Evolutionary conservation across 371 early-diverging fungal species (phyloP).

Genomic region (Lichtheimia hyalospora): DNA sequence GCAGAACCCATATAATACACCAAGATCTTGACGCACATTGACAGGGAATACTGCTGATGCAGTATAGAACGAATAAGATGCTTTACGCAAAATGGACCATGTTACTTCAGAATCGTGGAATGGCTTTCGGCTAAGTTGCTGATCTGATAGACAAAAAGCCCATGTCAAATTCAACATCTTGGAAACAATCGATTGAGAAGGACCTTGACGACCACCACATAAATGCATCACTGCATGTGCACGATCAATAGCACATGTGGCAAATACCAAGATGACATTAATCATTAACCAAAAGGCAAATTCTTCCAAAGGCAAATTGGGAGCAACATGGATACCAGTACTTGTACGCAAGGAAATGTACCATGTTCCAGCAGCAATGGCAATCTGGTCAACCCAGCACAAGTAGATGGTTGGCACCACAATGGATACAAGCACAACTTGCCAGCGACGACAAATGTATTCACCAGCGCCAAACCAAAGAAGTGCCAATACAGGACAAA

Average conservation of each 20-base stretch:
- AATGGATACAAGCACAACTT: conserved; percentile 30
- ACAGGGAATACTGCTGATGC: conserved; percentile 54
- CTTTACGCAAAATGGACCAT: conserved; percentile 33
- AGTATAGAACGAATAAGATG: conserved; percentile 56
- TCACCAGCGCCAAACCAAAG: conserved; percentile 58
- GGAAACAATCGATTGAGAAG: neutral
- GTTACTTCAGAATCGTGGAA: conserved; percentile 26
- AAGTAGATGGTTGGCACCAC: conserved; percentile 49
- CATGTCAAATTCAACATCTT: conserved; percentile 12
- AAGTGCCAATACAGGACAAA: conserved; percentile 53
- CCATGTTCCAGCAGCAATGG: conserved; percentile 61
- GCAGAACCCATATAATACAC: conserved; percentile 61
- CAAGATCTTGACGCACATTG: conserved; percentile 49
- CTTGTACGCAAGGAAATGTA: conserved; percentile 46
- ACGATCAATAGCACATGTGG: conserved; percentile 57
- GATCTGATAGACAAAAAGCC: conserved; percentile 35
- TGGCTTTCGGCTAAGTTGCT: conserved; percentile 17
- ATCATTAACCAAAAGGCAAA: conserved; percentile 58
- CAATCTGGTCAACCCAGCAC: conserved; percentile 54
- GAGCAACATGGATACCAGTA: conserved; percentile 43
- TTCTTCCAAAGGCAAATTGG: conserved; percentile 63
- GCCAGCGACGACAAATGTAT: conserved; percentile 48
- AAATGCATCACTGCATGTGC: conserved; percentile 41
- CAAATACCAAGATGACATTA: conserved; percentile 60
- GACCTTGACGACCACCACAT: neutral